Evolutionary conservation across 495 filamentous ascomycete species (phyloP), one percentile per base, ranked within the genome.

Genomic region (Penicillium antarcticum): DNA sequence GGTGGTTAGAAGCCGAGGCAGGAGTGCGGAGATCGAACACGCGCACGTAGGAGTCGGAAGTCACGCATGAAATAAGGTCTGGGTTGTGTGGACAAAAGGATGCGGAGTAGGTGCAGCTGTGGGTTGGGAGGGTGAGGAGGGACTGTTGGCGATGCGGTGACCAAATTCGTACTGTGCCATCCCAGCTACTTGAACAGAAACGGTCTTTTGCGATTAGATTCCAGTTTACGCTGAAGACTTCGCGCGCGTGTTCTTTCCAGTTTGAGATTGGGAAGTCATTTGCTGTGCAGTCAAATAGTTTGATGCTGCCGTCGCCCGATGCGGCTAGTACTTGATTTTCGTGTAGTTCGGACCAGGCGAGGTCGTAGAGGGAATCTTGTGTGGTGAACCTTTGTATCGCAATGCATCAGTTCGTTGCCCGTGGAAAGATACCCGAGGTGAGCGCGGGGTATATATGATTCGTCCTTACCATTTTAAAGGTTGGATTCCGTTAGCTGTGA

Each of bases 91-190:
- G 94, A 33, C 81, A 85, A 70, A 89, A 98, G 32, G 83, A 69
- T 39, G 89, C 84, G 51, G 83, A 87, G 74, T 97, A 98, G 42
- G 92, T 96, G 74, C 95, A 97, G 58, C 81, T 85, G 57, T 92
- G 88, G 24, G 91, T 87, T 16, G 92, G 91, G 32, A 98, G 80
- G 19, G 92, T 97, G 17, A 82, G 69, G 35, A 97, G 72, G 21
- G 89, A 92, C 37, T 81, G 75, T 34, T 70, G 75, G 24, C 85
- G 78, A 19, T 82, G 78, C 5, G 94, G 92, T 13, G 84, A 86
- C 91, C 91, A 97, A 51, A 98, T 78, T 67, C 95, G 95, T 33
- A 97, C 79, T 7, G 87, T 92, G 42, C 92, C 92, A 63, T 97
- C 94, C 94, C 94, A 98, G 19, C 87, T 92, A 46, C 80, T 86